These are phyloP conservation scores for Amanita subjunquillea DNA, from an alignment of 768 basidiomycete genomes.

Conservation along the genomic window DNA sequence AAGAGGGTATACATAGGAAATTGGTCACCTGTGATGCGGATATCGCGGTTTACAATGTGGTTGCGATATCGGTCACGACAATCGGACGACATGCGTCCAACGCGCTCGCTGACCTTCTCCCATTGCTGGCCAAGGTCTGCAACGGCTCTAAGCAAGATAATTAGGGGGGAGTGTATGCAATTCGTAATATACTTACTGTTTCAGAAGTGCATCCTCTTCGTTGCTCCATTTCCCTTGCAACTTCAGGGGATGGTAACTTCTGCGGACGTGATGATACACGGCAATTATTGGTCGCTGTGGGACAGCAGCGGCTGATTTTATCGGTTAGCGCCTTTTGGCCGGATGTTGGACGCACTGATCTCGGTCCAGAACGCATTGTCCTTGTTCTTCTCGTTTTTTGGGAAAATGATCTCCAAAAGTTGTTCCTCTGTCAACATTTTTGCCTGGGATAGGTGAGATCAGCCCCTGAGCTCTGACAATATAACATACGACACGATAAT, in stretches of 20 bases:
- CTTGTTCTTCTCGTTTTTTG: conserved; percentile 47
- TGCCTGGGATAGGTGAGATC: conserved; percentile 21
- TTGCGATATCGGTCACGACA: conserved; percentile 84
- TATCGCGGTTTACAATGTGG: conserved; percentile 60
- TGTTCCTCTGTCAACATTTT: conserved; percentile 45
- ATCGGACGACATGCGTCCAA: conserved; percentile 70
- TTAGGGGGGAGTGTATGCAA: background rate
- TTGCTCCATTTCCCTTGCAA: conserved; percentile 62
- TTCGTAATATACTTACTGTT: conserved; percentile 36
- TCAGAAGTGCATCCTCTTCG: conserved; percentile 54
- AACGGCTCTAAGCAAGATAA: conserved; percentile 43
- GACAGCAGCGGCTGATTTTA: conserved; percentile 47
- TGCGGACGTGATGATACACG: conserved; percentile 74
- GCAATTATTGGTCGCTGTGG: conserved; percentile 73
- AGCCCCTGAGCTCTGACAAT: background rate
- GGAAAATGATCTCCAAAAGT: conserved; percentile 55
- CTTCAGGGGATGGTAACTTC: conserved; percentile 58
- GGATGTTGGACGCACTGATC: conserved; percentile 44
- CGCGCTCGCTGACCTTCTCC: conserved; percentile 64
- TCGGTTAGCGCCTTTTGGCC: background rate
- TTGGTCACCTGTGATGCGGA: conserved; percentile 44
- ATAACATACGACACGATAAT: conserved; percentile 43
- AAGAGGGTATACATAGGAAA: background rate
- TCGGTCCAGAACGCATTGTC: conserved; percentile 72
- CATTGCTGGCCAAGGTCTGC: conserved; percentile 63